Base-by-base conservation (phyloP, 2,329 filamentous ascomycete genomes). In the Pestalotiopsis sp. region DNA sequence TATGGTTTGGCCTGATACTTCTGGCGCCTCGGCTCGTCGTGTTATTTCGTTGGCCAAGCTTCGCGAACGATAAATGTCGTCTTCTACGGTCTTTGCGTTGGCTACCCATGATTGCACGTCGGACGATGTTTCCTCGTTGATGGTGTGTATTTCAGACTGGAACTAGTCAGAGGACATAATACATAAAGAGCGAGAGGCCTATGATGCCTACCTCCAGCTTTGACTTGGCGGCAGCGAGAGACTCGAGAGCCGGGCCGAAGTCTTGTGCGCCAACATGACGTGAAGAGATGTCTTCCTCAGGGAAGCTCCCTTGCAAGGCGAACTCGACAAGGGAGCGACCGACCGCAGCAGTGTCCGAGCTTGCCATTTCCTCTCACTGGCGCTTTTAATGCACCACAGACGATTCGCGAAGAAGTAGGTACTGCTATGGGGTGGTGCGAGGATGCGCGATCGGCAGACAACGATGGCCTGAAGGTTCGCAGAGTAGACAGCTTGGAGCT, bases 61-160 rank as follows among this genome's bases (percentile, higher is more conserved):
- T 75, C 93, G 91, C 27, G 94, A 95, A 61, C 89, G 88, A 75
- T 93, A 89, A 72, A 98, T 95, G 77, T 98, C 95, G 70, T 91
- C 88, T 78, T 97, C 93, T 7, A 98, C 87, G 66, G 91, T 89
- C 80, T 93, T 93, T 62, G 95, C 94, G 79, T 96, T 93, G 65
- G 86, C 83, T 68, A 97, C 93, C 95, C 95, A 98, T 65, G 91
- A 88, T 76, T 94, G 92, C 64, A 97, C 92, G 75, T 97, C 92
- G 52, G 91, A 88, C 68, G 91, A 92, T 20, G 90, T 92, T 72
- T 94, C 90, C 76, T 90, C 88, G 80, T 95, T 97, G 70, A 96
- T 88, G 25, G 84, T 80, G 72, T 91, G 91, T 69, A 98, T 92
- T 74, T 97, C 91, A 69, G 86, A 81, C 90, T 93, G 68, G 12